These are phyloP conservation scores for Phialophora macrospora DNA, from an alignment of 2,329 filamentous ascomycete species.

Conservation along the genomic window DNA sequence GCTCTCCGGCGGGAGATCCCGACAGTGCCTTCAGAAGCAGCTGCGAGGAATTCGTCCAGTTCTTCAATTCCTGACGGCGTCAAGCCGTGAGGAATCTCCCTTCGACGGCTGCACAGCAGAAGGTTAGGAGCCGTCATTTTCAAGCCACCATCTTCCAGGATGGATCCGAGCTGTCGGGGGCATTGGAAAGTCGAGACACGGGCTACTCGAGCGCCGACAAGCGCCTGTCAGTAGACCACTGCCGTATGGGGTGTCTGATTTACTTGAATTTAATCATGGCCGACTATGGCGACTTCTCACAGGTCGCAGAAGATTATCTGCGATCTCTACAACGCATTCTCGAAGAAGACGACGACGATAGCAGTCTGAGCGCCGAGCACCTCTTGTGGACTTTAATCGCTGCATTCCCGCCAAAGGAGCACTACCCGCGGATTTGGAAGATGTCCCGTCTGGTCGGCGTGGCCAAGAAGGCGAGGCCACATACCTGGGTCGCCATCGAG, in stretches of 20 bases:
- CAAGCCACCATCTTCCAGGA: conserved; percentile 20
- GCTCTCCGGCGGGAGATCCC: neutral
- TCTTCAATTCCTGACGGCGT: conserved; percentile 17
- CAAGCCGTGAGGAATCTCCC: conserved; percentile 21
- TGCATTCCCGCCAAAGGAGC: conserved; percentile 1
- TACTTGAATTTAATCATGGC: conserved; percentile 26
- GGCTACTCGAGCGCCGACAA: conserved; percentile 24
- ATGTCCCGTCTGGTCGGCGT: conserved; percentile 25
- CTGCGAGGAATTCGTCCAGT: conserved; percentile 20
- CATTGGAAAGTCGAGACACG: conserved; percentile 13
- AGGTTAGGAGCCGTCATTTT: neutral
- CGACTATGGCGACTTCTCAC: conserved; percentile 26
- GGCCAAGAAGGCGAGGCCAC: conserved; percentile 15
- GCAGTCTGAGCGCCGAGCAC: conserved; percentile 26
- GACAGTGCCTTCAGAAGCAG: conserved; percentile 12
- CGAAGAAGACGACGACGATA: conserved; percentile 26
- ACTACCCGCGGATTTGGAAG: conserved; percentile 25
- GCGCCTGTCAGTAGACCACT: conserved; percentile 24
- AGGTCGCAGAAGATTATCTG: conserved; percentile 17
- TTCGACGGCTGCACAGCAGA: conserved; percentile 23
- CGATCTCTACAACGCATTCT: conserved; percentile 19
- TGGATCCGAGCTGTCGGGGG: conserved; percentile 6
- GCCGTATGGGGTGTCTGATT: conserved; percentile 28
- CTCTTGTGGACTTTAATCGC: conserved; percentile 27
- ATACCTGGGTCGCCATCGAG: conserved; percentile 21